Base-by-base conservation (phyloP, 768 basidiomycete species). In the Lepiota brunneoincarnata region DNA sequence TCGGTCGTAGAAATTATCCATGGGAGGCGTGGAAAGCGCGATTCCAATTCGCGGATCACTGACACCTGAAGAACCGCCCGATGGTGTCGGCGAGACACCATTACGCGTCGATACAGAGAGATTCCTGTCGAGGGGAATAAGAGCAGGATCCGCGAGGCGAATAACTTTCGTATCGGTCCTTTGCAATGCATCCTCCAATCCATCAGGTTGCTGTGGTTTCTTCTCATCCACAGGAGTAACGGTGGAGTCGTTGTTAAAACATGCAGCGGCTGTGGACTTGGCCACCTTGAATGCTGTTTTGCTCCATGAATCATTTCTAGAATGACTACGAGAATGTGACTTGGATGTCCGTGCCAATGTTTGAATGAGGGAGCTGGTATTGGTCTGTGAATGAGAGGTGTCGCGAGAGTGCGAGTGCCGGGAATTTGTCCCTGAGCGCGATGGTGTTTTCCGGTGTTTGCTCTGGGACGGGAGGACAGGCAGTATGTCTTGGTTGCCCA, bases 401-500 rank as follows among this genome's bases (percentile, higher is more conserved):
- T 39, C 4, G 31, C 31, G 31, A 31, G 31, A 31, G 11, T 31
- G 31, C 11, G 31, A 31, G 6, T 31, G 31, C 31, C 31, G n/a
- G 23, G 53, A 54, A 4, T 7, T 24, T 20, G 53, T 47, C 11
- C 44, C 53, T 35, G 34, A 24, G 17, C 40, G 45, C n/a, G 53
- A 54, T 3, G 37, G 38, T n/a, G 17, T 15, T 24, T 47, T 54
- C 21, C n/a, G 15, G 20, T 53, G 38, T 43, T 59, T 53, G 40
- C 53, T 26, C 54, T 60, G 44, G 40, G 63, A 40, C 58, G 64
- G 53, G 1, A 54, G 55, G 31, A 72, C 69, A 0, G 86, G 83
- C 26, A 81, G 73, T 17, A 77, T 61, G 39, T 75, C 69, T 69
- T 91, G 89, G 58, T 76, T 80, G 3, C 89, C 89, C 1, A 89